A percentile compares a stretch with the other conserved stretches of the same genome.
phyloP scores from a whole-genome alignment of 176 grass and related monocot species.

The Carex myosuroides region DNA sequence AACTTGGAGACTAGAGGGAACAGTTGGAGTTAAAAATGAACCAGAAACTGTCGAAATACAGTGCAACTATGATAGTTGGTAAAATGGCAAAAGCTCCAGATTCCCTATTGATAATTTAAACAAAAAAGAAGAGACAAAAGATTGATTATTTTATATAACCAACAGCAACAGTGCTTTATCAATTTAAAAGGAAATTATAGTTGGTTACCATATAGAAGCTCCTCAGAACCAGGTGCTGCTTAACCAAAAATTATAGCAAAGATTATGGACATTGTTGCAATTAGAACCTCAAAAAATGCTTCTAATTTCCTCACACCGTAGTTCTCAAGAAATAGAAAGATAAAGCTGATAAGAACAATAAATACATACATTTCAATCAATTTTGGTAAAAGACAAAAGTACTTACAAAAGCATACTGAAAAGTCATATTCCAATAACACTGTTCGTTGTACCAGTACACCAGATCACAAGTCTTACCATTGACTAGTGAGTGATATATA shows the following conservation, averaged over 20 bases:
- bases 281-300: conserved; percentile 79
- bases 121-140: not conserved
- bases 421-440: not conserved
- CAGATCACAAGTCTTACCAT: too few species aligned
- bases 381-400: not conserved
- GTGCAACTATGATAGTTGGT: conserved; percentile 80
- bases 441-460: not conserved
- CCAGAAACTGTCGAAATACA: conserved; percentile 51
- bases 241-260: conserved; percentile 89
- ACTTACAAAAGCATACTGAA: not conserved
- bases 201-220: conserved; percentile 61
- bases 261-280: conserved; percentile 63
- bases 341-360: conserved; percentile 53
- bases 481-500: too few species aligned
- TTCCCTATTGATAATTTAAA: conserved; percentile 24
- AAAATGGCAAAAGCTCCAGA: conserved; percentile 74
- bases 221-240: conserved; percentile 58
- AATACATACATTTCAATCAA: conserved; percentile 30
- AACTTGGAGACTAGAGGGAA: too few species aligned
- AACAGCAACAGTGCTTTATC: not conserved
- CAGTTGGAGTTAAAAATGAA: too few species aligned
- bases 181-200: not conserved
- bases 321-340: conserved; percentile 88
- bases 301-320: conserved; percentile 88
- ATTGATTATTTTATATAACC: not conserved